A percentile compares a stretch with the other conserved stretches of the same genome.
These are phyloP conservation scores for Neurospora sp. DNA, from an alignment of 495 filamentous ascomycete genomes.

Conservation along the genomic window DNA sequence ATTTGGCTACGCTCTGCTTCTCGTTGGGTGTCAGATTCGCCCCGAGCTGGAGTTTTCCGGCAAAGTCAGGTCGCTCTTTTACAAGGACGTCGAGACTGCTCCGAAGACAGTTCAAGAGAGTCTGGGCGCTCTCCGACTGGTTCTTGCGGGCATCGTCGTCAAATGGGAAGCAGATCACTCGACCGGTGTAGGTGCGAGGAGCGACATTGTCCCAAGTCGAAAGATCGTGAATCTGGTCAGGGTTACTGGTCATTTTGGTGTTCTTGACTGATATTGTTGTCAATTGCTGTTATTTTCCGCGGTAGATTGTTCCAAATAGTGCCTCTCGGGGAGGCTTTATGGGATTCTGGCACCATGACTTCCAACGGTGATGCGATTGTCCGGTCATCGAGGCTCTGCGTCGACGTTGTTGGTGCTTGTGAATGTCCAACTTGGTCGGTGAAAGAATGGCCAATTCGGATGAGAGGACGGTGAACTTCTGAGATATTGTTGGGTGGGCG, in stretches of 20 bases:
- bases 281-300: neutral
- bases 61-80: constrained; percentile 21
- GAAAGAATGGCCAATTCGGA: neutral
- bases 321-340: neutral
- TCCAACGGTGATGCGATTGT: neutral
- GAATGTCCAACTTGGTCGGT: neutral
- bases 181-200: constrained; percentile 24
- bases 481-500: neutral
- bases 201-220: constrained; percentile 27
- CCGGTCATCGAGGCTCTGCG: neutral
- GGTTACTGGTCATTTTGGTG: neutral
- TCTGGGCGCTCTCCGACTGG: constrained; percentile 14
- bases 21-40: neutral
- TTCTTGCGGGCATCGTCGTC: constrained; percentile 8
- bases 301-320: neutral
- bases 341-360: neutral
- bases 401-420: neutral
- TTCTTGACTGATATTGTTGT: neutral
- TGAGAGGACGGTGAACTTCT: neutral
- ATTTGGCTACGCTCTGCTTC: neutral
- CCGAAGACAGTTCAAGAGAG: constrained; percentile 1
- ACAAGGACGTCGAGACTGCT: constrained; percentile 16
- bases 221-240: neutral
- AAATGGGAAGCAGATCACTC: constrained; percentile 26
- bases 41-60: constrained; percentile 19